Evolutionary conservation across 768 basidiomycete species (phyloP).

Genomic region (Cubamyces lactineus): DNA sequence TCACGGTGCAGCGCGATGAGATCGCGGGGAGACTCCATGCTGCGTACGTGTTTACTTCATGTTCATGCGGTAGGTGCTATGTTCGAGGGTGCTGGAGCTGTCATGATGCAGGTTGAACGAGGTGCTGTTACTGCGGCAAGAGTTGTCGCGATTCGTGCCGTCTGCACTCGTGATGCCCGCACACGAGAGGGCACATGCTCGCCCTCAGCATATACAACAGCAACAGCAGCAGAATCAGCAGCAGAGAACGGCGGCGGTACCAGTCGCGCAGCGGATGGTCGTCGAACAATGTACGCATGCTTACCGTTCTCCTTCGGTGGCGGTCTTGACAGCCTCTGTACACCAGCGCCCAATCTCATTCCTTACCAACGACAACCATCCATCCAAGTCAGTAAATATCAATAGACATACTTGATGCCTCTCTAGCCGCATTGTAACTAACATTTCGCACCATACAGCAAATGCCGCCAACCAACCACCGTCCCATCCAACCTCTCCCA

Average conservation of each 20-base stretch:
- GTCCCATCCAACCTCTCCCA: neutral
- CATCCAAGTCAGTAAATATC: neutral
- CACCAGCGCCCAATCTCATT: neutral
- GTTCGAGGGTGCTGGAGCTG: neutral
- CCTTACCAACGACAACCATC: neutral
- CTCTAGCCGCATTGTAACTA: too few relatives aligned
- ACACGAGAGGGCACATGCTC: neutral
- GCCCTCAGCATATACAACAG: neutral
- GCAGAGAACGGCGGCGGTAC: neutral
- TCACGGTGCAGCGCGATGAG: conserved; percentile 29
- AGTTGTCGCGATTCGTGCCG: conserved; percentile 14
- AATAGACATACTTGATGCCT: too few relatives aligned
- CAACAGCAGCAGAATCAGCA: neutral
- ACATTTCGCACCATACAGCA: neutral
- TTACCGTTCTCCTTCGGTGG: neutral
- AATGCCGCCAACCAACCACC: neutral
- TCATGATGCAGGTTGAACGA: conserved; percentile 18
- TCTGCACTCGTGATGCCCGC: conserved; percentile 4
- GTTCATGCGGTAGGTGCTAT: neutral
- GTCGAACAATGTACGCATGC: conserved; percentile 1
- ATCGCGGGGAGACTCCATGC: conserved; percentile 9
- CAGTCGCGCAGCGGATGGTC: neutral
- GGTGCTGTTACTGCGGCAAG: conserved; percentile 18
- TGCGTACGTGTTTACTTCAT: conserved; percentile 16
- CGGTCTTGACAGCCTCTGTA: neutral